These are phyloP conservation scores for Fusarium marasasianum DNA, from an alignment of 2,329 filamentous ascomycete genomes.

Conservation along the genomic window DNA sequence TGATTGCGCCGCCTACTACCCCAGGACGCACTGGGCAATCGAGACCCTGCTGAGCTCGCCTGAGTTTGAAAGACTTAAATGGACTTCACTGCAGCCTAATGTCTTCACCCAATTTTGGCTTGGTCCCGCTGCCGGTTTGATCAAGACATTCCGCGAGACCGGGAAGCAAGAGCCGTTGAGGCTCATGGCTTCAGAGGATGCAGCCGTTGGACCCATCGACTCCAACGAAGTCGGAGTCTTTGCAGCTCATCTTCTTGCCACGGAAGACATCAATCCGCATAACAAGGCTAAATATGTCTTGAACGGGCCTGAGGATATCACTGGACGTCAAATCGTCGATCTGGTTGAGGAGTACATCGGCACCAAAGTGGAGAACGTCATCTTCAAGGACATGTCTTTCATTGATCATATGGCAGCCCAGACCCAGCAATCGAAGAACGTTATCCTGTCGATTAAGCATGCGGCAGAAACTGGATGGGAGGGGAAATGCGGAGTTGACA, in stretches of 20 bases:
- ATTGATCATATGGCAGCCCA: neutral
- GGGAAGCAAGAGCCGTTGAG: neutral
- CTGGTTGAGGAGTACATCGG: neutral
- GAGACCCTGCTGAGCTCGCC: neutral
- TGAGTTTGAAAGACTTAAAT: neutral
- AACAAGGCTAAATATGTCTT: neutral
- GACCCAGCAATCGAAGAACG: neutral
- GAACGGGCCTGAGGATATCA: neutral
- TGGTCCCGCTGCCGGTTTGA: rapidly evolving
- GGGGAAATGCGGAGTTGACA: neutral
- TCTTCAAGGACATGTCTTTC: neutral
- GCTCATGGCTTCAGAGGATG: neutral
- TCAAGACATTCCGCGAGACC: neutral
- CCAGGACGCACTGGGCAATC: neutral
- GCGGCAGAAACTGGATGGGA: neutral
- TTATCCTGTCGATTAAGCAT: neutral
- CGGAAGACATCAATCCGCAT: rapidly evolving
- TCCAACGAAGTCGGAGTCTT: neutral
- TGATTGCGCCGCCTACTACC: neutral
- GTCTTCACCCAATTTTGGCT: neutral
- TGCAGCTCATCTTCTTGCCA: neutral
- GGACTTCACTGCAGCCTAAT: neutral
- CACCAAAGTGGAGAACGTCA: neutral
- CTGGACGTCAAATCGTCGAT: neutral
- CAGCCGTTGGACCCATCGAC: neutral